Evolutionary conservation across 139 green algal species (phyloP), one percentile per base, ranked within the genome.

Genomic region (Chlorella sp.): DNA sequence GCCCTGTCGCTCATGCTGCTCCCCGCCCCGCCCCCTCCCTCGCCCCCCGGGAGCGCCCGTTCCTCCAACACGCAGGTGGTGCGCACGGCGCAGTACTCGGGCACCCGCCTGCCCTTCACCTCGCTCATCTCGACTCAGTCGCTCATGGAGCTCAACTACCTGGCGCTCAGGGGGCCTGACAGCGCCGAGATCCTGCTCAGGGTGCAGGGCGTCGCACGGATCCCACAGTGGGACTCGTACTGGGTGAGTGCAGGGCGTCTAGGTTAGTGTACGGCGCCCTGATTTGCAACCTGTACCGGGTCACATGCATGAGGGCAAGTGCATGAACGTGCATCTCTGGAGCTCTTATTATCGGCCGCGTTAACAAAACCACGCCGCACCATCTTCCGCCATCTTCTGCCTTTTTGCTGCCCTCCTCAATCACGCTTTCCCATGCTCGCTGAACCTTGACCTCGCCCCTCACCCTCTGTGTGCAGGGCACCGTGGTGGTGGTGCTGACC

Each of bases 81-180:
- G 10, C 42, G 42, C 10, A 55, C 42, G 42, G 42, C 42, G 42
- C 42, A 55, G 23, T 67, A 67, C 61, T 17, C 22, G 3, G 61
- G 61, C 29, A 67, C 61, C 27, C 33, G 29, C n/a, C 33, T 35
- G 2, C n/a, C 27, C 61, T 34, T 67, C 29, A 67, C 61, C 2
- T 67, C 61, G 3, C 61, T 67, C 27, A 67, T 67, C 27, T 30
- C 23, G 23, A 67, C 29, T 27, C 29, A 34, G 61, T 34, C 61
- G 3, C 61, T 67, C 27, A 67, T 67, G 61, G 61, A 67, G 61
- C 29, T 67, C 3, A 67, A 67, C 29, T 30, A 67, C 61, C 61
- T 67, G 61, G 61, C 29, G n/a, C 33, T 49, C 64, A 70, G 51
- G n/a, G 64, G 31, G 33, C 31, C 5, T 20, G 64, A 32, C 59